These are phyloP conservation scores for Boletus reticuloceps DNA, from an alignment of 768 basidiomycete species.

Conservation along the genomic window DNA sequence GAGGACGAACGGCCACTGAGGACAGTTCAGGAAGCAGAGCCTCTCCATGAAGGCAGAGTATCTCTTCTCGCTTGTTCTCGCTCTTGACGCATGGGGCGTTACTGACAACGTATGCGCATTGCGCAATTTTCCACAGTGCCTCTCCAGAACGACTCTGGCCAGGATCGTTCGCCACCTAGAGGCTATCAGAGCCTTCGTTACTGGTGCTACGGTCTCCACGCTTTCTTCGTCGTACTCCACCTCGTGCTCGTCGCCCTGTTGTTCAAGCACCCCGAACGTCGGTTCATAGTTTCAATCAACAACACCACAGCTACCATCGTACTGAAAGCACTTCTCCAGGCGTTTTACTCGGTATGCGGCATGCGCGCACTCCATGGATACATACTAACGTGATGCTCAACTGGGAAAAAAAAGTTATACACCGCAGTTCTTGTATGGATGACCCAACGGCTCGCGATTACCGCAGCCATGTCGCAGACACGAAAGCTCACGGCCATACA, in stretches of 20 bases:
- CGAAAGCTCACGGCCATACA: conserved; percentile 20
- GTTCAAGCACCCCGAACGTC: too few species aligned
- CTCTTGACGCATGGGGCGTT: not conserved
- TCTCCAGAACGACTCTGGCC: not conserved
- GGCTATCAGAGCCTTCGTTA: not conserved
- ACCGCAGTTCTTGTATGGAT: not conserved
- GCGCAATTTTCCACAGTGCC: not conserved
- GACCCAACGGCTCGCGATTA: conserved; percentile 14
- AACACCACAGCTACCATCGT: too few species aligned
- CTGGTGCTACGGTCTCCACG: not conserved
- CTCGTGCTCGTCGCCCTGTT: not conserved
- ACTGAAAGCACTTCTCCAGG: too few species aligned
- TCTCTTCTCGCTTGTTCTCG: not conserved
- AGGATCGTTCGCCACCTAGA: too few species aligned
- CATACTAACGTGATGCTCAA: not conserved
- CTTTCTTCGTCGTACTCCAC: not conserved
- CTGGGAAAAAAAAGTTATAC: conserved; percentile 9
- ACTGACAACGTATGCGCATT: not conserved
- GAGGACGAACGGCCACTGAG: not conserved
- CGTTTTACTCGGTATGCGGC: too few species aligned
- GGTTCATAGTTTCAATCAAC: too few species aligned
- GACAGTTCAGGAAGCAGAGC: not conserved
- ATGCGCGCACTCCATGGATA: too few species aligned
- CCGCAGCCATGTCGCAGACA: not conserved
- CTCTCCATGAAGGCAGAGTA: not conserved